Conservation (phyloP, 805 yeast genomes). For the Yamadazyma olivae region DNA sequence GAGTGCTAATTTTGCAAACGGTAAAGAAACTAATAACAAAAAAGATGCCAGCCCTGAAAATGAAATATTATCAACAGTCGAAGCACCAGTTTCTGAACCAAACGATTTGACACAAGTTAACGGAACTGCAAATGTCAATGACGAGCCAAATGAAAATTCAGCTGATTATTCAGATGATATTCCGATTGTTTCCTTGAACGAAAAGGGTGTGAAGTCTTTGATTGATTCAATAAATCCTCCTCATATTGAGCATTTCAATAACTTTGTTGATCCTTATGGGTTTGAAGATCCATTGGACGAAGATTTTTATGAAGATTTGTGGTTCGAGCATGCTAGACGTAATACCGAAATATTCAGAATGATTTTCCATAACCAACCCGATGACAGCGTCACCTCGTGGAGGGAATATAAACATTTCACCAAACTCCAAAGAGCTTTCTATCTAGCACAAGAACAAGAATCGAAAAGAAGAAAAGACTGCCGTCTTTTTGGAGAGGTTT, state of each 20-base stretch:
- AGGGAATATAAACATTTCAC: constrained; percentile 75
- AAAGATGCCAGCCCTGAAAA: constrained; percentile 1
- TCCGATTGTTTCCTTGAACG: constrained; percentile 44
- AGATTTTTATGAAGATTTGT: constrained; percentile 79
- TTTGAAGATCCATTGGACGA: constrained; percentile 84
- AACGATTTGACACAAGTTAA: no score
- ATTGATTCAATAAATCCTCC: constrained; percentile 39
- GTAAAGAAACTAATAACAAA: background rate
- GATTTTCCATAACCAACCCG: constrained; percentile 94
- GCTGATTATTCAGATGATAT: constrained; percentile 21
- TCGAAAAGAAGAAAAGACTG: constrained; percentile 25
- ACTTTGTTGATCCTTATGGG: constrained; percentile 79
- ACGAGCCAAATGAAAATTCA: constrained; percentile 2
- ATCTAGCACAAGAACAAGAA: constrained; percentile 33
- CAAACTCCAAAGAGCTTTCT: constrained; percentile 58
- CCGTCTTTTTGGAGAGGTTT: constrained; percentile 12
- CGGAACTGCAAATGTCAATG: background rate
- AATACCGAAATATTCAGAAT: constrained; percentile 79
- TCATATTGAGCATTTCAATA: constrained; percentile 30
- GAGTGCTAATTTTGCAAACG: background rate
- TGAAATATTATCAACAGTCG: constrained; percentile 11
- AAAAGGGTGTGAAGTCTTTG: constrained; percentile 39
- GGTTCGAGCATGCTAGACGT: constrained; percentile 79
- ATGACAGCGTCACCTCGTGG: constrained; percentile 88
- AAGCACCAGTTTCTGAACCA: constrained; percentile 3